Conservation (phyloP, 2,329 filamentous ascomycete species). For the Xylaria sp. region DNA sequence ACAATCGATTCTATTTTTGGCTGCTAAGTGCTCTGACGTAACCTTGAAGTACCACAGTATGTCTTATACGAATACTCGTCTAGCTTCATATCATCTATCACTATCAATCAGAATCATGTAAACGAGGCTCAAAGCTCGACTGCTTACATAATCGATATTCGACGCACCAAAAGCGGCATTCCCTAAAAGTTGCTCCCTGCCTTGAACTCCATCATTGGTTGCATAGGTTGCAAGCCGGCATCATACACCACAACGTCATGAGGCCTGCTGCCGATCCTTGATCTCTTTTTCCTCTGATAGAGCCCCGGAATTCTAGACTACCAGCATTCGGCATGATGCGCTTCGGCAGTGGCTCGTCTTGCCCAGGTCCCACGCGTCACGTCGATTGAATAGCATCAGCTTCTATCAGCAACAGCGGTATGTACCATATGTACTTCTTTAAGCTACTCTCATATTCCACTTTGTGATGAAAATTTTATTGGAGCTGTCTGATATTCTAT, state of each 20-base stretch:
- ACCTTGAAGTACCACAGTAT: no score
- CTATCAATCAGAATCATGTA: no score
- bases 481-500: slow-evolving; percentile 79
- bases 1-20: slow-evolving; percentile 6
- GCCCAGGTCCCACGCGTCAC: slow-evolving; percentile 4
- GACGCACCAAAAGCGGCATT: slow-evolving; percentile 16
- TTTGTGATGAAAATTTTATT: slow-evolving; percentile 68
- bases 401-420: slow-evolving; percentile 26
- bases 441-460: slow-evolving; percentile 2
- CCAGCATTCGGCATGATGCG: slow-evolving; percentile 23
- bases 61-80: slow-evolving; percentile 4
- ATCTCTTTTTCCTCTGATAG: slow-evolving; percentile 8
- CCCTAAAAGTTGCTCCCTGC: not conserved
- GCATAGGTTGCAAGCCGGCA: not conserved
- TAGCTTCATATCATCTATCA: not conserved
- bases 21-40: slow-evolving; percentile 2
- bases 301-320: not conserved
- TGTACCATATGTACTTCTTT: slow-evolving; percentile 9
- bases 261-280: slow-evolving; percentile 5
- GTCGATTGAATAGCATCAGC: not conserved
- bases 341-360: slow-evolving; percentile 11
- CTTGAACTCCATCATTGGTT: slow-evolving; percentile 4
- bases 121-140: no score
- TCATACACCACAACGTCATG: slow-evolving; percentile 14
- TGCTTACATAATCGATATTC: not conserved